Conservation (phyloP, 257 asterid genomes). For the Orobanche coerulescens region DNA sequence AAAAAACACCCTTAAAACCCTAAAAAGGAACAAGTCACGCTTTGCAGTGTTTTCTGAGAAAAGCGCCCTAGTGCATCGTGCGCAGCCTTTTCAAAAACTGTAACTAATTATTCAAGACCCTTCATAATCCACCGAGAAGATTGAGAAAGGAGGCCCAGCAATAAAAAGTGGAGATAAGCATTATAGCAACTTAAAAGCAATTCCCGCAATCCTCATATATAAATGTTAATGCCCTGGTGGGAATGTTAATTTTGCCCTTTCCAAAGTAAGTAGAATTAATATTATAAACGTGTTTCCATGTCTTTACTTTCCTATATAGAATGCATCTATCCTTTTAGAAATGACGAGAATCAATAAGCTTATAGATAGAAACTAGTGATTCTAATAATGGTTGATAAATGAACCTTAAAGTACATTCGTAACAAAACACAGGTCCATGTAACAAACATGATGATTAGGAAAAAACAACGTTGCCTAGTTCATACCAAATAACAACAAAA, state of each 20-base stretch:
- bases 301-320: neutral
- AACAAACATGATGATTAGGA: neutral
- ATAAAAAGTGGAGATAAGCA: neutral
- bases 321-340: neutral
- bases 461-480: neutral
- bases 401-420: neutral
- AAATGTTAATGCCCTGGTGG: neutral
- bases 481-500: neutral
- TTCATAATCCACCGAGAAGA: neutral
- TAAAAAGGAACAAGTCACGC: too few relatives aligned
- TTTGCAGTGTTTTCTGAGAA: too few relatives aligned
- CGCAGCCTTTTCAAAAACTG: too few relatives aligned
- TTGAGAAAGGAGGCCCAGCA: neutral
- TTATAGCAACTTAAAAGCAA: neutral
- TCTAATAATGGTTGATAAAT: neutral
- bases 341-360: too few relatives aligned
- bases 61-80: too few relatives aligned
- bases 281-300: neutral
- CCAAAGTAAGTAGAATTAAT: neutral
- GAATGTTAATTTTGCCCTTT: neutral
- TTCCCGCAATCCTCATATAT: neutral
- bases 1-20: too few relatives aligned
- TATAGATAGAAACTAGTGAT: too few relatives aligned
- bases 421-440: neutral
- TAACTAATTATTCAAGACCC: neutral